Conservation (phyloP, 78 protist species). For the Pelomyxa schiedti region DNA sequence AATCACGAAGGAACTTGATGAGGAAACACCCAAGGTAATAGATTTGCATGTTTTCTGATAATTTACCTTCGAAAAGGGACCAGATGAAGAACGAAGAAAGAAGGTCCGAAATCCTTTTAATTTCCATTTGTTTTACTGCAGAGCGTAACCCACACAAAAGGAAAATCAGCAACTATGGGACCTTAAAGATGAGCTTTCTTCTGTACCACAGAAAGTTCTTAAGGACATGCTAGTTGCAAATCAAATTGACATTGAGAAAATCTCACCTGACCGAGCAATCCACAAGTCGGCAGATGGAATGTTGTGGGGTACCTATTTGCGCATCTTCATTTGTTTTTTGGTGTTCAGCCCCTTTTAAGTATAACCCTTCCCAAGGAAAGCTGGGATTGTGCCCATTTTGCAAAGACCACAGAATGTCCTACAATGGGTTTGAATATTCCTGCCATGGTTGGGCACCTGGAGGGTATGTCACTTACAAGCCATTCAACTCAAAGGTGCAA, state of each 20-base stretch:
- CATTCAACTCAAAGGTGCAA: no score
- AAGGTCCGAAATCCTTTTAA: no score
- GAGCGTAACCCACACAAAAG: background rate
- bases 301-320: no score
- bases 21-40: background rate
- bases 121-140: no score
- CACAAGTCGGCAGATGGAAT: slow-evolving; percentile 24
- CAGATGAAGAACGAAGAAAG: no score
- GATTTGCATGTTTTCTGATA: no score
- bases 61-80: no score
- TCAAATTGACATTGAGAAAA: background rate
- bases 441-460: slow-evolving; percentile 42
- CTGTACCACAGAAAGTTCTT: background rate
- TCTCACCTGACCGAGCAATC: slow-evolving; percentile 5
- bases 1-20: background rate
- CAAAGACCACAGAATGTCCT: slow-evolving; percentile 6
- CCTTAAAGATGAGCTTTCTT: background rate
- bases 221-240: slow-evolving; percentile 3
- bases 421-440: slow-evolving; percentile 15
- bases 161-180: background rate
- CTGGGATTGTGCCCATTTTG: slow-evolving; percentile 39
- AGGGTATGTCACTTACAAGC: no score
- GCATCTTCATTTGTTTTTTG: no score
- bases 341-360: no score
- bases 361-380: no score